Evolutionary conservation across 1,284 basidiomycete genomes (phyloP), one percentile per base, ranked within the genome.

Genomic region (Trichosporon inkin): DNA sequence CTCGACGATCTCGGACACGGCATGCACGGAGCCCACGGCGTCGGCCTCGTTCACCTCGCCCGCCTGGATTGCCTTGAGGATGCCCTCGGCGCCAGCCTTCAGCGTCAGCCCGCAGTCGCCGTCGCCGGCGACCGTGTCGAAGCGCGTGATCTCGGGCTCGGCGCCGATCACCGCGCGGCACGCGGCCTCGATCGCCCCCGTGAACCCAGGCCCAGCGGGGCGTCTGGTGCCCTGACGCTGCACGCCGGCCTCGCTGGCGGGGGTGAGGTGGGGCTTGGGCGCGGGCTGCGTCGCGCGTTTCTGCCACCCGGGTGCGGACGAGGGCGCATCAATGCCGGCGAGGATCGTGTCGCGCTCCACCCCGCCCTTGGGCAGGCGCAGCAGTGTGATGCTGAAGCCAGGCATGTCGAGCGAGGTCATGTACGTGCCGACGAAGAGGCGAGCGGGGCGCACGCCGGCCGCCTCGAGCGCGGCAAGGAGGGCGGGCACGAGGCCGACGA

Each of bases 331-430:
- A 28, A 97, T 82, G 16, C 90, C 83, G 14, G 85, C 83, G 32
- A 96, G 82, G 61, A 95, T 78, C 14, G 83, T 68, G n/a, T 81
- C n/a, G n/a, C n/a, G n/a, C n/a, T n/a, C n/a, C n/a, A n/a, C n/a
- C n/a, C n/a, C n/a, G n/a, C n/a, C 77, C 20, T 65, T 66, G 0
- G 92, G 90, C 7, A 96, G 85, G 28, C 92, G 84, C 13, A 96
- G 82, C 11, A 93, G 82, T 0, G 93, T 91, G 63, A 97, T 80
- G 6, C 90, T 93, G 79, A 96, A 94, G 2, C 94, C 93, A 34
- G 92, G 90, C 88, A 96, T 92, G 79, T 92, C 92, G 64, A 97
- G 82, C 57, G 90, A 93, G 20, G 91, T 90, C 90, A 94, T 93
- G 78, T 88, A 91, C 14, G 87, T 88, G 16, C 92, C 91, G 20